Evolutionary conservation across 1,284 basidiomycete genomes (phyloP).

Genomic region (Cutaneotrichosporon mucoides): DNA sequence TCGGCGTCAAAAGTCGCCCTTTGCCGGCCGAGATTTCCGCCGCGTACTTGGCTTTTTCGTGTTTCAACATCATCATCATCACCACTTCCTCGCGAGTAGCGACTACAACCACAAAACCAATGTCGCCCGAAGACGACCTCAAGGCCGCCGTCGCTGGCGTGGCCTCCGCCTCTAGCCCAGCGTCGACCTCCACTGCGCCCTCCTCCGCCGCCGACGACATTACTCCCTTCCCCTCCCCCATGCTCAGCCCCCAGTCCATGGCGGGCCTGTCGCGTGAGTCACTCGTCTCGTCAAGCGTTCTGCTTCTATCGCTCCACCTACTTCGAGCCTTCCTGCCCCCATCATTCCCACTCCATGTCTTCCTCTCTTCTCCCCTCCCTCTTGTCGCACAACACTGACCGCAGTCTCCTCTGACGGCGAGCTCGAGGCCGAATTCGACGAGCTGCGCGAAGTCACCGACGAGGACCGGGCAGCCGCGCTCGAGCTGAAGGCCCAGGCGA

Average conservation of each 20-base stretch:
- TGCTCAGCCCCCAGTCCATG: constrained; percentile 33
- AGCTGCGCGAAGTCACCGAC: constrained; percentile 56
- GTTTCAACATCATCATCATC: too few relatives aligned
- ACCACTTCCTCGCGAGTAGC: neutral
- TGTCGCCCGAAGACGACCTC: constrained; percentile 7
- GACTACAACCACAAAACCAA: constrained; percentile 3
- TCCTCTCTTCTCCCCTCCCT: too few relatives aligned
- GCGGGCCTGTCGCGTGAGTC: constrained; percentile 40
- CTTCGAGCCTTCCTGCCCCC: neutral
- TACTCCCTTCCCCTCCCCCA: constrained; percentile 45
- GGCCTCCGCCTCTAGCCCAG: constrained; percentile 3
- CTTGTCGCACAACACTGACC: constrained; percentile 4
- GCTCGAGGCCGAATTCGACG: constrained; percentile 43
- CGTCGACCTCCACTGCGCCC: constrained; percentile 11
- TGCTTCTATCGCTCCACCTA: too few relatives aligned
- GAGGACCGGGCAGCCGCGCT: constrained; percentile 64
- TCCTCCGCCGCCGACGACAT: constrained; percentile 33
- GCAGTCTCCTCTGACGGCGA: constrained; percentile 45
- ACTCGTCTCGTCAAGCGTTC: neutral
- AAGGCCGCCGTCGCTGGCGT: constrained; percentile 9
- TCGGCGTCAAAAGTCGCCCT: too few relatives aligned
- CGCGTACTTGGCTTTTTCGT: too few relatives aligned
- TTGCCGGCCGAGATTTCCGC: too few relatives aligned
- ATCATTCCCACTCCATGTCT: neutral
- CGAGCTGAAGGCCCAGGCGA: constrained; percentile 73